Conservation (phyloP, 73 alveolate species). For the Tetrahymena thermophila region DNA sequence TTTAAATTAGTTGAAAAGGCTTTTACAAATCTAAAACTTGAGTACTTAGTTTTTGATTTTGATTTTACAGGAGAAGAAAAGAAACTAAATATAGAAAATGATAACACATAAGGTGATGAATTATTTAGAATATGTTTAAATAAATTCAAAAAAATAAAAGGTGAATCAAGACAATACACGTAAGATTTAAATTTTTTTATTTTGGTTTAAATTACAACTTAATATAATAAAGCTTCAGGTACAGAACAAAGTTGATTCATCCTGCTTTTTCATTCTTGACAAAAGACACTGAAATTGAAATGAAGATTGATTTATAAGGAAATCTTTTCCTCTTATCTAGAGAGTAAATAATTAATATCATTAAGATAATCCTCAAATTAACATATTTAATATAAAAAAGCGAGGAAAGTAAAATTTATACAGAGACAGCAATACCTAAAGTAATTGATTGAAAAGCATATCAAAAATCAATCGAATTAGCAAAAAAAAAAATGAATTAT, state of each 20-base stretch:
- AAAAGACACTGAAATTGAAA: not conserved
- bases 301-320: not conserved
- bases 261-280: not conserved
- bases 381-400: not conserved
- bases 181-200: not conserved
- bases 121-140: not conserved
- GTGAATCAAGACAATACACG: not conserved
- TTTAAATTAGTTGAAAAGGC: not conserved
- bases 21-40: not conserved
- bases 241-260: not conserved
- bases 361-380: not conserved
- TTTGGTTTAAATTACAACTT: not conserved
- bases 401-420: not conserved
- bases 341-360: not conserved
- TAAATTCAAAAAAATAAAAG: not conserved
- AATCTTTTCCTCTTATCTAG: not conserved
- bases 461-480: too few relatives aligned
- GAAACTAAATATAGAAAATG: not conserved
- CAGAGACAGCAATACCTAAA: not conserved
- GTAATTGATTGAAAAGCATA: not conserved
- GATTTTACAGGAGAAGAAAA: not conserved
- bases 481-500: not conserved
- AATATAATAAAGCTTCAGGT: not conserved
- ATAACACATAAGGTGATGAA: not conserved
- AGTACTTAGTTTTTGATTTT: not conserved